Evolutionary conservation across 2,329 filamentous ascomycete genomes (phyloP), one percentile per base, ranked within the genome.

Genomic region (Fusarium palustre): DNA sequence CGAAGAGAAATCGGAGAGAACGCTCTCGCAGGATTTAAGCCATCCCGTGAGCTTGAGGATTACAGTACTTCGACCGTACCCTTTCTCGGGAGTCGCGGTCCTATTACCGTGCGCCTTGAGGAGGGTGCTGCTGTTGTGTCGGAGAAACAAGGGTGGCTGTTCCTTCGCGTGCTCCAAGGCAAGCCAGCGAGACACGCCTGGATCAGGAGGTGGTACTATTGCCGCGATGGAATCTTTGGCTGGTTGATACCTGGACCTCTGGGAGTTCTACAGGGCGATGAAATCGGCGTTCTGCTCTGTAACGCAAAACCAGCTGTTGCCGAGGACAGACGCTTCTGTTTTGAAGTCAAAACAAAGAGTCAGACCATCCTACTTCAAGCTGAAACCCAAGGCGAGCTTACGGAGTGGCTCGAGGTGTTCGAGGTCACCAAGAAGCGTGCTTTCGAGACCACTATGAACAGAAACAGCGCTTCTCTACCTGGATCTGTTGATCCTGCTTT

Each of bases 291-390:
- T 5, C 82, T 99, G 54, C 88, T 99, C 39, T 99, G 96, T 81
- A 97, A 93, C 75, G 92, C 96, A 49, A 93, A 95, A 74, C 94
- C 94, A 20, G 94, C 94, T 1, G 91, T 97, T 53, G 90, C 93
- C 71, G 96, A 99, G 80, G 96, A 99, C 75, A 89, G 96, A 39
- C 88, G 96, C 18, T 99, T 98, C 80, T 98, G 96, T 78, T 97
- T 99, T 75, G 96, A 99, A 80, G 92, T 99, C 75, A 99, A 98
- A 84, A 99, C 96, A 4, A 99, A 97, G 79, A 97, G 93, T 75
- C 92, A 92, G 67, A 96, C 91, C 50, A 90, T 97, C 68, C 83
- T 97, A 62, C 84, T 99, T 5, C 96, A 99, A 80, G 92, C 95
- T 7, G 96, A 99, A 78, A 97, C 93, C 0, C 96, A 99, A 77